A percentile compares a stretch with the other conserved stretches of the same genome.
Evolutionary conservation across 148 eudicot species (phyloP).

Genomic region (Bassia scoparia): DNA sequence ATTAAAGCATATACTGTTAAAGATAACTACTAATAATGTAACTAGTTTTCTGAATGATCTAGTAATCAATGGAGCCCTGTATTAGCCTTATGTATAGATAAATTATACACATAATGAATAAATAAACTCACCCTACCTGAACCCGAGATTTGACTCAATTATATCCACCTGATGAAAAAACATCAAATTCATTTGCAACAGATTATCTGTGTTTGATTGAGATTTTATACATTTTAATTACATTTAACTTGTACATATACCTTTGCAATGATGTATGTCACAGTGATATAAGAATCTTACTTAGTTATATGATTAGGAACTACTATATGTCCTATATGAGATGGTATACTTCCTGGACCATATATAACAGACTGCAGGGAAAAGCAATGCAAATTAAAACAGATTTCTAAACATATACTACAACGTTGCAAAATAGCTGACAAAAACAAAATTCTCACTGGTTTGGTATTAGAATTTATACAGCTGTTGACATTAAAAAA

Average conservation of each 20-base stretch:
- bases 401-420: not conserved
- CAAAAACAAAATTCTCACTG: not conserved
- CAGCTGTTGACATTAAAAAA: not conserved
- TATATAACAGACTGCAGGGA: not conserved
- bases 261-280: no score
- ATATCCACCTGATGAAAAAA: not conserved
- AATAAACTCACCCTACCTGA: not conserved
- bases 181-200: not conserved
- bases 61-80: no score
- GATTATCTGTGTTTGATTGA: constrained; percentile 9
- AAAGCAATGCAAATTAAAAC: not conserved
- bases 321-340: not conserved
- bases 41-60: no score
- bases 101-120: no score
- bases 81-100: no score
- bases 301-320: not conserved
- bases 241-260: not conserved
- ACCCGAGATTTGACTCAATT: not conserved
- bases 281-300: no score
- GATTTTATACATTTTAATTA: not conserved
- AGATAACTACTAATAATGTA: no score
- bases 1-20: not conserved
- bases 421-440: not conserved
- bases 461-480: no score
- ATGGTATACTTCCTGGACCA: no score